phyloP scores from a whole-genome alignment of 441 rosid genomes.

The Lepidium campestre region DNA sequence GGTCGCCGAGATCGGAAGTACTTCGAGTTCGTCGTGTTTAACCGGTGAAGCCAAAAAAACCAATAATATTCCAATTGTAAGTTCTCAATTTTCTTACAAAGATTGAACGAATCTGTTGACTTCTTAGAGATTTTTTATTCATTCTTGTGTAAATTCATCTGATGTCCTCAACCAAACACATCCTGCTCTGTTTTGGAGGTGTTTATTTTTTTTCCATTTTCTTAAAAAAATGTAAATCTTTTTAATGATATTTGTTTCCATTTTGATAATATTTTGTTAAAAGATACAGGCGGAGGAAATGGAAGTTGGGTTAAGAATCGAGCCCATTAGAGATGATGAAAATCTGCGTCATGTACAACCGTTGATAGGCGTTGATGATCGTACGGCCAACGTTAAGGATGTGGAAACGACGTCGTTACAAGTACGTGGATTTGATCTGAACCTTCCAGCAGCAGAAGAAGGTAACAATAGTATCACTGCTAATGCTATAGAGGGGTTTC shows the following conservation, averaged over 20 bases:
- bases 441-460: slow-evolving; percentile 12
- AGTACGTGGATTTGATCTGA: slow-evolving; percentile 21
- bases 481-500: neutral
- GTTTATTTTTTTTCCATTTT: neutral
- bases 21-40: slow-evolving; percentile 25
- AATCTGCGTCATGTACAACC: slow-evolving; percentile 1
- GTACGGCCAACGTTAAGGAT: neutral
- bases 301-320: neutral
- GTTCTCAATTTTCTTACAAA: neutral
- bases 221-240: neutral
- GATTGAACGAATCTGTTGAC: too few relatives aligned
- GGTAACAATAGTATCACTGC: neutral
- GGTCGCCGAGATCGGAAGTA: slow-evolving; percentile 5
- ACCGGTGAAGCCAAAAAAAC: slow-evolving; percentile 26
- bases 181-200: slow-evolving; percentile 7
- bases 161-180: slow-evolving; percentile 4
- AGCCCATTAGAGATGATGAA: slow-evolving; percentile 5
- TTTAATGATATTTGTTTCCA: neutral
- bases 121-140: neutral
- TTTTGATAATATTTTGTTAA: neutral
- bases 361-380: slow-evolving; percentile 9
- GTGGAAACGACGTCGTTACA: neutral
- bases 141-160: neutral
- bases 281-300: slow-evolving; percentile 9
- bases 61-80: neutral